Evolutionary conservation across 768 basidiomycete genomes (phyloP).

Genomic region (Scleroderma citrinum): DNA sequence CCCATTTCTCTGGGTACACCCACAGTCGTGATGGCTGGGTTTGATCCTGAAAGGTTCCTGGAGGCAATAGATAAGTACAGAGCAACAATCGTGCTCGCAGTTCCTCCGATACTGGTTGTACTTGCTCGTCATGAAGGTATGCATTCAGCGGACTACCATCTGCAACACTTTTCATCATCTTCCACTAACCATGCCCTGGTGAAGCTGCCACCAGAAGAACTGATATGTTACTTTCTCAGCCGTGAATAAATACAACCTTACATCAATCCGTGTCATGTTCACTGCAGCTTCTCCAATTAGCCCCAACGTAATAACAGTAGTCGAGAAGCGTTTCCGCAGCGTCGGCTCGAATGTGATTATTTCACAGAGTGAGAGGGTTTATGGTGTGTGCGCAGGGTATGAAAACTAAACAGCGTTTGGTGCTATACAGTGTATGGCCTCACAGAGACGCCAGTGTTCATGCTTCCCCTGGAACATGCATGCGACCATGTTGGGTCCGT

Average conservation of each 20-base stretch:
- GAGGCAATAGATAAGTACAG: conserved; percentile 59
- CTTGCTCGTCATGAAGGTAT: conserved; percentile 64
- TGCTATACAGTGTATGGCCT: conserved; percentile 57
- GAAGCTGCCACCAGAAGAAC: background rate
- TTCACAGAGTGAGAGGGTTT: conserved; percentile 41
- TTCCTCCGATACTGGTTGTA: conserved; percentile 80
- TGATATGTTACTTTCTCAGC: conserved; percentile 30
- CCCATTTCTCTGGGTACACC: conserved; percentile 47
- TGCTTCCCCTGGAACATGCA: conserved; percentile 41
- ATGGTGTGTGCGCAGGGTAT: background rate
- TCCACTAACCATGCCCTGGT: too few relatives aligned
- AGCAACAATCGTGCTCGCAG: conserved; percentile 53
- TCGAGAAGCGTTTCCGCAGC: conserved; percentile 34
- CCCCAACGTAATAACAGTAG: conserved; percentile 49
- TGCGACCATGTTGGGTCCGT: conserved; percentile 56
- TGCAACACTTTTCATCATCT: too few relatives aligned
- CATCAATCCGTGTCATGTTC: conserved; percentile 48
- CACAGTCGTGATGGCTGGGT: conserved; percentile 55
- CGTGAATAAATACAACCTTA: conserved; percentile 62
- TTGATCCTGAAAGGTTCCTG: conserved; percentile 68
- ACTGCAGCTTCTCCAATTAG: conserved; percentile 83
- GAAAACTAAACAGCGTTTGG: background rate
- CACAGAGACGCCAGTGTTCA: conserved; percentile 72
- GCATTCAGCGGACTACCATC: too few relatives aligned
- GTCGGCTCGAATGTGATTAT: conserved; percentile 39